phyloP scores from a whole-genome alignment of 2,329 filamentous ascomycete genomes.

The Sporothrix pseudoabietina region DNA sequence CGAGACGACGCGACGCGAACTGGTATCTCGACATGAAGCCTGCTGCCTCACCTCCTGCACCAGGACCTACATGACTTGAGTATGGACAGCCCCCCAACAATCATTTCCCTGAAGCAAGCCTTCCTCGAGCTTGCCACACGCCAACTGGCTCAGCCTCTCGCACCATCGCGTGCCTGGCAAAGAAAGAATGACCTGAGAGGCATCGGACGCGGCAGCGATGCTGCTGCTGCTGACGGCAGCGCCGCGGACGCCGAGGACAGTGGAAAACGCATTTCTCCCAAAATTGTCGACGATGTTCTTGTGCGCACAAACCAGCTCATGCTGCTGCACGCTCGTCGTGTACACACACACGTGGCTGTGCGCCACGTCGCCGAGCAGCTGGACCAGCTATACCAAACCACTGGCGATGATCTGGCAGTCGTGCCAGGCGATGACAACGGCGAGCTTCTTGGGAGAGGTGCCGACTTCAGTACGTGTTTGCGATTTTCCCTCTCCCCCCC shows the following conservation, averaged over 20 bases:
- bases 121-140: constrained; percentile 67
- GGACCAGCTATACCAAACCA: constrained; percentile 58
- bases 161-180: constrained; percentile 58
- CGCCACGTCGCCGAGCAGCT: constrained; percentile 74
- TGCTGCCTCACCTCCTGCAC: neutral
- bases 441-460: constrained; percentile 39
- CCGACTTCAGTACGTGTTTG: constrained; percentile 49
- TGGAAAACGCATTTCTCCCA: constrained; percentile 47
- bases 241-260: constrained; percentile 35
- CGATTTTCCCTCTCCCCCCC: too few species aligned
- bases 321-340: constrained; percentile 65
- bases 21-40: neutral
- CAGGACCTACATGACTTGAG: neutral
- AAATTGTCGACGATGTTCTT: constrained; percentile 59
- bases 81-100: constrained; percentile 51
- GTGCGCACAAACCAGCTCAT: constrained; percentile 62
- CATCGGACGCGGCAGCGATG: constrained; percentile 38
- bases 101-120: constrained; percentile 63
- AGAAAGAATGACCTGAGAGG: constrained; percentile 46
- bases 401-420: constrained; percentile 42
- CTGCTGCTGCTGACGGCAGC: neutral
- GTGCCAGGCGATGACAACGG: neutral
- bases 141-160: constrained; percentile 61
- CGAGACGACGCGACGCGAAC: constrained; percentile 4
- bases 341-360: constrained; percentile 68